These are phyloP conservation scores for Polytrichum formosum DNA, from an alignment of 225 moss, liverwort and hornwort species.

Conservation along the genomic window DNA sequence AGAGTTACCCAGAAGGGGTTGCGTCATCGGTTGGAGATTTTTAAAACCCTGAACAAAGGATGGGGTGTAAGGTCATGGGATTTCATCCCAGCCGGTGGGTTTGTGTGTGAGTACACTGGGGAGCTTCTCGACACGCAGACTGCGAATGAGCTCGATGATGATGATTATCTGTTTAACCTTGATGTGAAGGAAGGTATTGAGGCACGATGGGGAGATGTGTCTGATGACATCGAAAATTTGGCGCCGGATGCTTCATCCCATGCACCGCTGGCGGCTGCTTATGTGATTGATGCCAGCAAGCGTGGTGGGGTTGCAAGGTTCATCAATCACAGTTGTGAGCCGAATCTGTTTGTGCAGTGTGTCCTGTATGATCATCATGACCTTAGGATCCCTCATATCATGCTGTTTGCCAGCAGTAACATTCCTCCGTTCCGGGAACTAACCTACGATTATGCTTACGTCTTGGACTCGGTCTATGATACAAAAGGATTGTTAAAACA, in stretches of 20 bases:
- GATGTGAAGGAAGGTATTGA: slow-evolving; percentile 53
- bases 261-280: slow-evolving; percentile 26
- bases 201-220: slow-evolving; percentile 49
- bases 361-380: slow-evolving; percentile 85
- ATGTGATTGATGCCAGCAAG: slow-evolving; percentile 70
- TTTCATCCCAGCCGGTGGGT: slow-evolving; percentile 79
- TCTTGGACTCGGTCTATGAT: slow-evolving; percentile 43
- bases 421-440: slow-evolving; percentile 78
- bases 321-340: slow-evolving; percentile 91
- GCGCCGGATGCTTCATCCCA: slow-evolving; percentile 6
- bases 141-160: slow-evolving; percentile 62
- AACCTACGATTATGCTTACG: slow-evolving; percentile 90
- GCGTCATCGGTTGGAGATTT: slow-evolving; percentile 69
- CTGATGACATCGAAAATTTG: slow-evolving; percentile 12
- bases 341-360: slow-evolving; percentile 92
- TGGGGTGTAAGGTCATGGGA: slow-evolving; percentile 87
- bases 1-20: slow-evolving; percentile 74
- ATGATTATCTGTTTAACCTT: slow-evolving; percentile 84
- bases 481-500: slow-evolving; percentile 43
- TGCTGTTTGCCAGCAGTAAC: slow-evolving; percentile 75
- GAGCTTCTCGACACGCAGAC: slow-evolving; percentile 61
- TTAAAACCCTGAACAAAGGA: slow-evolving; percentile 72
- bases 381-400: slow-evolving; percentile 78
- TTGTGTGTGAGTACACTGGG: slow-evolving; percentile 88
- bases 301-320: slow-evolving; percentile 83